Base-by-base conservation (phyloP, 2,329 filamentous ascomycete genomes). In the Epichloe sylvatica region DNA sequence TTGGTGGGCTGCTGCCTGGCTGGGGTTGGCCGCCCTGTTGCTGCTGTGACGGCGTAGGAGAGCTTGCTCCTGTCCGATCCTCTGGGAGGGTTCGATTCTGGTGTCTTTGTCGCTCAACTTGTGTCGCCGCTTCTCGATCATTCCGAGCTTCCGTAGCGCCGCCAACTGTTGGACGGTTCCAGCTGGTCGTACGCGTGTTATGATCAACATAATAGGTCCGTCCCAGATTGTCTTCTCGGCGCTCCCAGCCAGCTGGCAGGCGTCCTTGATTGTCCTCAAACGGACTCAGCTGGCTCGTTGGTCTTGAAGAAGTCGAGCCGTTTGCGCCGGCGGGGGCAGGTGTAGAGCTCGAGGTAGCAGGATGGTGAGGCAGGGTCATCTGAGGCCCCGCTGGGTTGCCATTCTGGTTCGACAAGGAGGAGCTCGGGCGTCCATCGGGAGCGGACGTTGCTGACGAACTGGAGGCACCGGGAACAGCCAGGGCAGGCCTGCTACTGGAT, bases 171-270 rank as follows among this genome's bases (percentile, higher is more conserved):
- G 92, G 92, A 52, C 92, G 77, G 58, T 86, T 91, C 92, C 92
- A 98, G 58, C 91, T 97, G 1, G 92, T 98, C 49, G 92, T 91
- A 59, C 92, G 78, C 6, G 90, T 95, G 66, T 97, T 97, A 66
- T 97, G 92, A 62, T 98, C 92, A 47, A 98, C 92, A 64, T 97
- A 98, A 64, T 98, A 98, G 21, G 91, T 97, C 60, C 92, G 80
- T 47, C 92, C 91, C 41, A 97, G 69, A 58, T 96, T 92, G 64
- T 98, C 92, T 66, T 97, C 91, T 50, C 92, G 81, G 50, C 92
- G 82, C 70, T 98, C 92, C 91, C 92, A 98, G 35, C 92, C 92
- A 46, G 86, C 82, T 35, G 92, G 92, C 49, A 98, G 70, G 58
- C 91, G 83, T 51, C 92, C 92, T 62, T 96, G 90, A n/a, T 83